Conservation (phyloP, 805 yeast genomes). For the Candida easanensis region DNA sequence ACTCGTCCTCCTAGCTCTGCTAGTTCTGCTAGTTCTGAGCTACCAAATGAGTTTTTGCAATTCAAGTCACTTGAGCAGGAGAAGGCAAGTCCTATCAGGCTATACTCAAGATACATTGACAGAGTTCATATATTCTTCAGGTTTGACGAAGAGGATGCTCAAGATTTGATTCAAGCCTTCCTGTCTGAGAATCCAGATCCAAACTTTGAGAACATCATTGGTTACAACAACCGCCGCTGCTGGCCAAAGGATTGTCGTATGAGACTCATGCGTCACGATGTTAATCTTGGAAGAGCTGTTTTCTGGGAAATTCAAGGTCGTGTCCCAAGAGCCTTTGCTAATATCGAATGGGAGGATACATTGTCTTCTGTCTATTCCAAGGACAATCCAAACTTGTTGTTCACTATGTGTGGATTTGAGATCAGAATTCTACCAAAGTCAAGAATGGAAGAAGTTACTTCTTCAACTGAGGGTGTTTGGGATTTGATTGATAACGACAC, state of each 20-base stretch:
- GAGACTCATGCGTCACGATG: slow-evolving; percentile 89
- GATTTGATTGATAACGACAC: slow-evolving; percentile 54
- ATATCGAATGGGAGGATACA: slow-evolving; percentile 75
- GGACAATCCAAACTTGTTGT: slow-evolving; percentile 85
- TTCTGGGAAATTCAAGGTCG: slow-evolving; percentile 87
- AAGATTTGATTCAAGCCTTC: slow-evolving; percentile 71
- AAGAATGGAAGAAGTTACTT: slow-evolving; percentile 50
- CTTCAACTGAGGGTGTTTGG: slow-evolving; percentile 87
- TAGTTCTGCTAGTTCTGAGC: too few species aligned
- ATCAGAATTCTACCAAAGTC: slow-evolving; percentile 78
- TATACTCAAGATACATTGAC: slow-evolving; percentile 82
- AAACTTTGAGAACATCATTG: slow-evolving; percentile 79
- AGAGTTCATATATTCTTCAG: slow-evolving; percentile 76
- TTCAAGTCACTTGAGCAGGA: slow-evolving; percentile 60
- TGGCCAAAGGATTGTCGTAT: slow-evolving; percentile 95
- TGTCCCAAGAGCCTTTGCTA: slow-evolving; percentile 70
- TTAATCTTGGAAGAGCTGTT: slow-evolving; percentile 85
- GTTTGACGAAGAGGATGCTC: slow-evolving; percentile 69
- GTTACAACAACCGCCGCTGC: slow-evolving; percentile 83
- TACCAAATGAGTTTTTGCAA: slow-evolving; percentile 78
- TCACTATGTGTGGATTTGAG: slow-evolving; percentile 95
- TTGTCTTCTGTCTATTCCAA: slow-evolving; percentile 85
- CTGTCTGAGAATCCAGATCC: slow-evolving; percentile 89
- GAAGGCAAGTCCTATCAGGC: slow-evolving; percentile 67
- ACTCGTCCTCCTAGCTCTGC: too few species aligned